Conservation (phyloP, 768 basidiomycete species). For the Phanerochaete sordida region DNA sequence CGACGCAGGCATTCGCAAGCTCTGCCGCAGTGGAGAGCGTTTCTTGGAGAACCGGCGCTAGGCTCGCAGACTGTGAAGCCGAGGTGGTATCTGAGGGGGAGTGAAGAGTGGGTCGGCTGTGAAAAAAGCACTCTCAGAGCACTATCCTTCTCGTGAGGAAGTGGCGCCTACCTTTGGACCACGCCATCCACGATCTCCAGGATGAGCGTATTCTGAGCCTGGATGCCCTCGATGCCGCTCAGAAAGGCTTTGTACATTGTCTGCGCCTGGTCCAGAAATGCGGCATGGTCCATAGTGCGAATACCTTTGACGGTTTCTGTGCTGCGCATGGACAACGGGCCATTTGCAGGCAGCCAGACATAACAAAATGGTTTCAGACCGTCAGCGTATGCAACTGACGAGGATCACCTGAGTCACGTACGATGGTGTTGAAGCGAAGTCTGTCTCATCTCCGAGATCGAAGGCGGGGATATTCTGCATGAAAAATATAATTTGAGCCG, state of each 20-base stretch:
- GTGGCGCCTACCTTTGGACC: constrained; percentile 26
- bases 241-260: constrained; percentile 60
- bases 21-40: constrained; percentile 80
- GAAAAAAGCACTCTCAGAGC: neutral
- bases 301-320: constrained; percentile 51
- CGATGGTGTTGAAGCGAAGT: neutral
- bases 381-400: no score
- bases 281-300: constrained; percentile 61
- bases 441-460: constrained; percentile 35
- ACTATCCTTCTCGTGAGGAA: neutral
- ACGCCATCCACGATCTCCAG: constrained; percentile 53
- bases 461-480: constrained; percentile 58
- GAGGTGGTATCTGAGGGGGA: neutral
- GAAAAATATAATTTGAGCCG: neutral
- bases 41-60: constrained; percentile 42
- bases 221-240: constrained; percentile 64
- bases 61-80: neutral
- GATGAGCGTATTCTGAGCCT: constrained; percentile 56
- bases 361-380: no score
- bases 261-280: constrained; percentile 63
- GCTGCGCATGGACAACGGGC: constrained; percentile 30
- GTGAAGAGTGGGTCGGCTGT: neutral
- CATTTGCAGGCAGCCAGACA: no score
- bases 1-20: constrained; percentile 77
- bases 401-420: neutral